Evolutionary conservation across 2,329 filamentous ascomycete genomes (phyloP), one percentile per base, ranked within the genome.

Genomic region (Atkinsonella texensis): DNA sequence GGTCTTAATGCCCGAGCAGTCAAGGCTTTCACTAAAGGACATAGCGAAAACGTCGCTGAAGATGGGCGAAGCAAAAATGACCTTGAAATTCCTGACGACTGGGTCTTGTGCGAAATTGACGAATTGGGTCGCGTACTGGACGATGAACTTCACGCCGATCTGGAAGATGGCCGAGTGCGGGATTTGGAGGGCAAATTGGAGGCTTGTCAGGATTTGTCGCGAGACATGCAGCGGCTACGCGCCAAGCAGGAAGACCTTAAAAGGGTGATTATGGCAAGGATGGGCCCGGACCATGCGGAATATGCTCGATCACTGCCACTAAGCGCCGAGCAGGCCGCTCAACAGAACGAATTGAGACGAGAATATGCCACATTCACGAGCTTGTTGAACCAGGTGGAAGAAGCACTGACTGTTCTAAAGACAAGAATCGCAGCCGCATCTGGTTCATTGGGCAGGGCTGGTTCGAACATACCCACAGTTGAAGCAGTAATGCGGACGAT

Each of bases 401-500:
- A 94, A 65, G 82, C 79, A 3, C 72, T 95, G 28, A 84, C 85
- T 5, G 65, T 95, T 46, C 79, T 97, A 31, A 87, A 87, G 60
- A 85, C 89, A 2, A 86, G 84, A 59, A 75, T 96, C 17, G 84
- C 85, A 1, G 70, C 78, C 1, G 74, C 75, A 8, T 76, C 75
- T 17, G 72, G 71, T 47, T 64, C 71, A 2, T 70, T 71, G 42
- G 76, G 72, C 57, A 76, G 68, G 52, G 68, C 68, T 6, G 65
- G 62, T 20, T 62, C 67, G 11, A 74, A 76, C 48, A 79, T 84
- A 4, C 93, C 93, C 0, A 96, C 90, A 0, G 87, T 96, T 10
- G 93, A 96, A 60, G 88, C 89, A 0, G 87, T 98, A 18, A 84
- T 90, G 58, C 87, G 87, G 54, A 98, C 93, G 1, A 95, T 98